These are phyloP conservation scores for Pseudopithomyces maydicus DNA, from an alignment of 2,329 filamentous ascomycete genomes.

Conservation along the genomic window DNA sequence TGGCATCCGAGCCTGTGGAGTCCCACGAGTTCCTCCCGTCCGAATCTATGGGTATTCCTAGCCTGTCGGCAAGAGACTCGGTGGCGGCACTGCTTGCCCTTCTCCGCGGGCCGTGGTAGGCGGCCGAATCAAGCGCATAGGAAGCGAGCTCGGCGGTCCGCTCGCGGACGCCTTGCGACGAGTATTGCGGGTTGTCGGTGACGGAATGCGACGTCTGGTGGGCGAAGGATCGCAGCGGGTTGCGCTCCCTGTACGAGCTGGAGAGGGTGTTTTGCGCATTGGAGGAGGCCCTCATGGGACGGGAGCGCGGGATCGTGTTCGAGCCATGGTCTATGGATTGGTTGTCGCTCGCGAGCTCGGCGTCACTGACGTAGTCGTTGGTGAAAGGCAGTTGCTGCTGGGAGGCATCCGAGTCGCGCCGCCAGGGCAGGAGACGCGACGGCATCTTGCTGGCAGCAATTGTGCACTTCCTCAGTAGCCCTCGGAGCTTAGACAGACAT, in stretches of 20 bases:
- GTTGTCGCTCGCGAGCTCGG: slow-evolving; percentile 30
- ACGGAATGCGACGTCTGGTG: slow-evolving; percentile 67
- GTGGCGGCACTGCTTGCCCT: slow-evolving; percentile 32
- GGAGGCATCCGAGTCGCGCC: slow-evolving; percentile 17
- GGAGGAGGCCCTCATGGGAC: slow-evolving; percentile 33
- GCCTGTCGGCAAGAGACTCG: slow-evolving; percentile 25
- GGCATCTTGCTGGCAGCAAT: slow-evolving; percentile 28
- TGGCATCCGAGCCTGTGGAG: slow-evolving; percentile 56
- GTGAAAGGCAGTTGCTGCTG: slow-evolving; percentile 40
- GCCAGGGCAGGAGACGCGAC: slow-evolving; percentile 24
- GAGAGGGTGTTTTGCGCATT: slow-evolving; percentile 28
- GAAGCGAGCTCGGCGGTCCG: slow-evolving; percentile 86
- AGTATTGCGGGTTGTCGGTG: slow-evolving; percentile 73
- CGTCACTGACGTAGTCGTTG: slow-evolving; percentile 33
- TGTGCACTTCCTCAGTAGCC: neutral
- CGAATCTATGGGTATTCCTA: slow-evolving; percentile 21
- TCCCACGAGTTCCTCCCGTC: slow-evolving; percentile 35
- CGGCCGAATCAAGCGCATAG: slow-evolving; percentile 65
- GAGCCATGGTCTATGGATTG: slow-evolving; percentile 28
- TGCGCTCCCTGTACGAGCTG: slow-evolving; percentile 46
- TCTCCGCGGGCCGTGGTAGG: slow-evolving; percentile 34
- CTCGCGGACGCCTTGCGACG: slow-evolving; percentile 76
- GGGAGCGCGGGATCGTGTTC: slow-evolving; percentile 29
- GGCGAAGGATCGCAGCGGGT: slow-evolving; percentile 74
- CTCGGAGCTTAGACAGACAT: neutral